Evolutionary conservation across 805 yeast genomes (phyloP), one percentile per base, ranked within the genome.

Genomic region (Sugiyamaella smithiae): DNA sequence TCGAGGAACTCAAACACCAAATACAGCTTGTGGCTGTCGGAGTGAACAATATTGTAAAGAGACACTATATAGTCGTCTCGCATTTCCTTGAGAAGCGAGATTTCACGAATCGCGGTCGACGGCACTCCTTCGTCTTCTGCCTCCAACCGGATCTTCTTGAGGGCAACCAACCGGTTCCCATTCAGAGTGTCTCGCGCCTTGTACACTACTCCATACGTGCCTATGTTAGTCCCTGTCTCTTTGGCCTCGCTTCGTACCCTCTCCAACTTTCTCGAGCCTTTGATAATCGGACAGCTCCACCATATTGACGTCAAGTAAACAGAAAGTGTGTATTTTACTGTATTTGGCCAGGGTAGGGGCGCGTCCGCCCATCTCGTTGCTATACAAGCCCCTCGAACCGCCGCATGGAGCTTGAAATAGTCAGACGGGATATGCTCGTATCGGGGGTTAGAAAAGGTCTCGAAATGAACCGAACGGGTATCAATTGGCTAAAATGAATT

Each of bases 121-220:
- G 99, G 99, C 19, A 95, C 97, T 16, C 99, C 99, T 67, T 93
- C 99, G 67, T 88, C 96, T 67, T 93, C 99, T 17, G 95, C 88
- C 66, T 93, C 99, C 46, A 93, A 72, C 50, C 98, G 80, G 66
- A 93, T 95, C 70, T 93, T 95, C 68, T 93, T 93, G 58, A 93
- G 73, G 0, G 99, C 99, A 31, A 93, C 99, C 40, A 89, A 80
- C n/a, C 97, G 78, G 70, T 91, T 91, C 57, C 89, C 86, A 65
- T 91, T 89, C 57, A 81, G 83, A 41, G 82, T 81, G 64, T 91
- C 97, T 45, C 89, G 74, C 1, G 99, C 99, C 67, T 91, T 93
- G 71, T 93, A 93, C 8, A 93, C 99, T 26, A 95, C 97, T 46
- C 99, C 99, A 66, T 93, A 91, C 1, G 99, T 91, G 54, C 96